Evolutionary conservation across 352 stramenopile species (phyloP), one percentile per base, ranked within the genome.

Genomic region (Phytophthora hybrid): DNA sequence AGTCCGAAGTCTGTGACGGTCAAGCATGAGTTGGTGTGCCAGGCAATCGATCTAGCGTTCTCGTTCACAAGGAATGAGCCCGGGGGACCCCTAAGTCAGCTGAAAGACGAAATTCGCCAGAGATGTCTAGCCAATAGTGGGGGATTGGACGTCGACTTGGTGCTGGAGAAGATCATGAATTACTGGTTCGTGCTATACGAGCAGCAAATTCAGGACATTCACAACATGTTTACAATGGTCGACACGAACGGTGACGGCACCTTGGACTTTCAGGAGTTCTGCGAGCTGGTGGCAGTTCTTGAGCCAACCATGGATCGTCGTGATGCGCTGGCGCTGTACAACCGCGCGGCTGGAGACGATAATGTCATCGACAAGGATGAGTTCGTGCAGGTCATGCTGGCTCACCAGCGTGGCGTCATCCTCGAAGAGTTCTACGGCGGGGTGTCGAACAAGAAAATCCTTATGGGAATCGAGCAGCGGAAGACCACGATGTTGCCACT

Each of bases 291-390:
- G 23, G 74, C 76, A 13, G 77, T 85, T 31, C 61, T 94, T 1
- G 88, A 94, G 63, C 84, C 88, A 0, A 75, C 74, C 5, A 92
- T 95, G 74, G 82, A 90, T 21, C 82, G 86, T 21, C 84, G 85
- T 5, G 84, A 95, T 26, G 77, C 73, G 3, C 62, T 93, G 19
- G 63, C 71, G 34, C 69, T 93, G 26, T 93, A 93, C 62, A 91
- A 90, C 58, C 76, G 80, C 21, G 84, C 85, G 6, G 84, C 85
- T 34, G 84, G 84, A 5, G 84, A 92, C 16, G 85, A 95, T 61
- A 80, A 93, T 26, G 83, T 93, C n/a, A 91, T 93, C 34, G 88
- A 93, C 60, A 91, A 91, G 62, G 82, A 93, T 23, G 85, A 93
- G 60, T 93, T 95, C 54, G 83, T 92, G 18, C 76, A 92, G 26